These are phyloP conservation scores for Astragalus membranaceus DNA, from an alignment of 306 rosid species.

Conservation along the genomic window DNA sequence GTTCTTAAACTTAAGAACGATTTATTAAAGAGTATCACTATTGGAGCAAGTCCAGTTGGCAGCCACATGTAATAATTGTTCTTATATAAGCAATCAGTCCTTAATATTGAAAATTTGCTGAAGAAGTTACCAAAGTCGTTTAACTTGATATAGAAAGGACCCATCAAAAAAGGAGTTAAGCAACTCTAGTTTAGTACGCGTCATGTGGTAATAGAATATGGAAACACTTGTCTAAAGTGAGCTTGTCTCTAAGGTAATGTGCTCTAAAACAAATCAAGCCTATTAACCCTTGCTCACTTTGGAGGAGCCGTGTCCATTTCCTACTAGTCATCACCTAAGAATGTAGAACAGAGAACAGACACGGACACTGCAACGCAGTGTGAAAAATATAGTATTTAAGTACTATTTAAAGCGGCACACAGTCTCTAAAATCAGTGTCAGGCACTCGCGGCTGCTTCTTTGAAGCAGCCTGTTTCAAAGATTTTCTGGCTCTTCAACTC, in stretches of 20 bases:
- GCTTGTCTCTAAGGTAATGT: background rate
- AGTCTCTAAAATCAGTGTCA: background rate
- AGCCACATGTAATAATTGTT: too few relatives aligned
- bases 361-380: background rate
- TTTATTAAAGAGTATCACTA: too few relatives aligned
- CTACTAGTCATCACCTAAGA: background rate
- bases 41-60: too few relatives aligned
- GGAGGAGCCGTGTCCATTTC: background rate
- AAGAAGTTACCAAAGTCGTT: too few relatives aligned
- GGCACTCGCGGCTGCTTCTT: background rate
- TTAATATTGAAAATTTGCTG: too few relatives aligned
- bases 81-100: too few relatives aligned
- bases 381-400: background rate
- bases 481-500: background rate
- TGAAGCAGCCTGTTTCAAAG: background rate
- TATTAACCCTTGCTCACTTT: background rate
- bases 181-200: background rate
- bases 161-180: too few relatives aligned
- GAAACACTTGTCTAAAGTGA: background rate
- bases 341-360: background rate
- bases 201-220: background rate
- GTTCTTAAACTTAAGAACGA: too few relatives aligned
- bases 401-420: background rate
- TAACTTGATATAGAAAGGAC: too few relatives aligned
- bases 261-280: background rate